Base-by-base conservation (phyloP, 495 filamentous ascomycete species). In the Usnea hakonensis region DNA sequence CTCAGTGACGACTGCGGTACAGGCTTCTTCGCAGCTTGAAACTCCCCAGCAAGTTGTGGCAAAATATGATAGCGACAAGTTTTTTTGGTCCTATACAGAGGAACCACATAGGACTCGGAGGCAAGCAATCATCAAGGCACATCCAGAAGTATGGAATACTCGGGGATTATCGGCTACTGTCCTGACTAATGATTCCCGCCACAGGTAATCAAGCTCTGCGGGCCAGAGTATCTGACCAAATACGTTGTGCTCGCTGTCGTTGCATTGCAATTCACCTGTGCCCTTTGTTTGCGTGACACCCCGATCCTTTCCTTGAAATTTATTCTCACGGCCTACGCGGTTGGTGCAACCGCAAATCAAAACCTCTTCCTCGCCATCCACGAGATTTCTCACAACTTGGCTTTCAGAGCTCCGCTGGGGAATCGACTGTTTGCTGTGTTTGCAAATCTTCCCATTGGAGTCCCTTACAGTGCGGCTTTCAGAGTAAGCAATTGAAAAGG, bases 281-380 rank as follows among this genome's bases (percentile, higher is more conserved):
- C 91, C 62, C 89, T 89, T 67, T 76, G 87, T 28, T 84, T 99
- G 46, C 88, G 86, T 55, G 77, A 91, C 67, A 88, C 88, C 3
- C 77, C 91, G 26, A 84, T 97, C 73, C 81, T 93, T 63, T 93
- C 90, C 66, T 89, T 83, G 80, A 79, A 76, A 26, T 96, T 92
- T 81, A 84, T 95, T 76, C 79, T 87, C 46, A 88, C 89, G 0
- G 90, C 90, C 61, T 99, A 99, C 78, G 76, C 96, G 62, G 83
- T 99, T 65, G 95, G 95, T 61, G 95, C 94, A 10, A 99, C 95
- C 0, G 84, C 91, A 43, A 99, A 97, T 81, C 95, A 97, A 79
- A 99, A 99, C 75, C 83, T 97, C 35, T 99, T 99, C 80, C 85
- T 99, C 13, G 91, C 95, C 54, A 99, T 99, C 70, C 95, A 99